Evolutionary conservation across 495 filamentous ascomycete genomes (phyloP).

Genomic region (Rhizodiscina lignyota): DNA sequence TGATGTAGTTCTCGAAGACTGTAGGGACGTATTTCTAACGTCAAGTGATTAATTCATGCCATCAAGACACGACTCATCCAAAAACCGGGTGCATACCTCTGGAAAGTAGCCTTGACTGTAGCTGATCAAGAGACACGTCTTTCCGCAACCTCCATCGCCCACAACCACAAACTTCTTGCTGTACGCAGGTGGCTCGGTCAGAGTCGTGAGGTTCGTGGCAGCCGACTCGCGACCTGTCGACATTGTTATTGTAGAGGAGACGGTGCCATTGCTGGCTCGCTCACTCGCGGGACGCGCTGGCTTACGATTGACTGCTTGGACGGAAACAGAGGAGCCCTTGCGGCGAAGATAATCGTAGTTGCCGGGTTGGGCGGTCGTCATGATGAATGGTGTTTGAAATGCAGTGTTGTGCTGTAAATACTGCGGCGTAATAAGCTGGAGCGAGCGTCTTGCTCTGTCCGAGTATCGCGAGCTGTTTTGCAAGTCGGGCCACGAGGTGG

Average conservation of each 20-base stretch:
- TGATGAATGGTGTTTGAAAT: background rate
- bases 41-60: background rate
- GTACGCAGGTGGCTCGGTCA: conserved; percentile 78
- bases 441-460: too few relatives aligned
- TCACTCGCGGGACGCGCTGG: conserved; percentile 43
- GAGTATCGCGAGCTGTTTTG: too few relatives aligned
- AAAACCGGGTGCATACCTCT: conserved; percentile 67
- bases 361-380: background rate
- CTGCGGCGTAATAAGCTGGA: too few relatives aligned
- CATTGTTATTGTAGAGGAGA: conserved; percentile 56
- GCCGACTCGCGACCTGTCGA: conserved; percentile 56
- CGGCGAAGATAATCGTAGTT: conserved; percentile 26
- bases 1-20: conserved; percentile 99
- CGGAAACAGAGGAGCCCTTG: conserved; percentile 17
- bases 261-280: conserved; percentile 60
- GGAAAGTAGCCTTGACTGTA: conserved; percentile 97
- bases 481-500: too few relatives aligned
- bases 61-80: too few relatives aligned
- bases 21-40: conserved; percentile 98
- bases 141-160: conserved; percentile 93
- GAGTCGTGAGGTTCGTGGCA: conserved; percentile 69
- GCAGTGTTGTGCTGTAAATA: background rate
- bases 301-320: conserved; percentile 13
- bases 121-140: conserved; percentile 95
- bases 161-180: conserved; percentile 99